Conservation (phyloP, 305 asterid genomes). For the Fraxinus greggii region DNA sequence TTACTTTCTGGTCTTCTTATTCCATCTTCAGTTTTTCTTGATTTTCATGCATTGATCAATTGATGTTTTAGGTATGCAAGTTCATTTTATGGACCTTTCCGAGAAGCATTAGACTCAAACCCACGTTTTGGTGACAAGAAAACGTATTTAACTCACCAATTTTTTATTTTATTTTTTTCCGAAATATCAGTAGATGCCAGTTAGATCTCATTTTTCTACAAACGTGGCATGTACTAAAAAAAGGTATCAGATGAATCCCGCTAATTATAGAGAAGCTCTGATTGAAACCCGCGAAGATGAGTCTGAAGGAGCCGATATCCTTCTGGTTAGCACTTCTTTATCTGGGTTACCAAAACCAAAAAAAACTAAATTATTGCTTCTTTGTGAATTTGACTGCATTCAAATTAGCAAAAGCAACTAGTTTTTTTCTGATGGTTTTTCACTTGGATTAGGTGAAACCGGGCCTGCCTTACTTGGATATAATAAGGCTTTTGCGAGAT, state of each 20-base stretch:
- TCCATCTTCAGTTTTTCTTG: background rate
- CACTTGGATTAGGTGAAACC: constrained; percentile 69
- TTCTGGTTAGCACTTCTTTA: constrained; percentile 55
- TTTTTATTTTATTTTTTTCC: background rate
- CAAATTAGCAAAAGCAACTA: background rate
- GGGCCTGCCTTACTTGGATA: constrained; percentile 89
- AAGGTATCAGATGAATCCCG: constrained; percentile 98
- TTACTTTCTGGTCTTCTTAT: background rate
- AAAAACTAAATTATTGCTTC: background rate
- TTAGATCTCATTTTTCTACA: constrained; percentile 18
- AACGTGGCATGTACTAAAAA: constrained; percentile 22
- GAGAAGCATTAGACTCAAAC: constrained; percentile 94
- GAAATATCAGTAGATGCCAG: constrained; percentile 2
- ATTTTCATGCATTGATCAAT: constrained; percentile 1
- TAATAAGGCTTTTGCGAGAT: constrained; percentile 84
- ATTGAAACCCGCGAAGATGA: constrained; percentile 82
- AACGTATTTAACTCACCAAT: constrained; percentile 47
- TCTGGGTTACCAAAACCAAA: background rate
- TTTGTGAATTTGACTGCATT: constrained; percentile 1
- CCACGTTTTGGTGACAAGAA: constrained; percentile 98
- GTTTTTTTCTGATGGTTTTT: constrained; percentile 23
- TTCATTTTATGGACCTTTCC: constrained; percentile 91
- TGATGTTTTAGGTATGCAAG: constrained; percentile 79
- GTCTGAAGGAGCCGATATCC: constrained; percentile 97
- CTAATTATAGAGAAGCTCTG: constrained; percentile 89